Evolutionary conservation across 257 asterid species (phyloP), one percentile per base, ranked within the genome.

Genomic region (Datura wrightii): DNA sequence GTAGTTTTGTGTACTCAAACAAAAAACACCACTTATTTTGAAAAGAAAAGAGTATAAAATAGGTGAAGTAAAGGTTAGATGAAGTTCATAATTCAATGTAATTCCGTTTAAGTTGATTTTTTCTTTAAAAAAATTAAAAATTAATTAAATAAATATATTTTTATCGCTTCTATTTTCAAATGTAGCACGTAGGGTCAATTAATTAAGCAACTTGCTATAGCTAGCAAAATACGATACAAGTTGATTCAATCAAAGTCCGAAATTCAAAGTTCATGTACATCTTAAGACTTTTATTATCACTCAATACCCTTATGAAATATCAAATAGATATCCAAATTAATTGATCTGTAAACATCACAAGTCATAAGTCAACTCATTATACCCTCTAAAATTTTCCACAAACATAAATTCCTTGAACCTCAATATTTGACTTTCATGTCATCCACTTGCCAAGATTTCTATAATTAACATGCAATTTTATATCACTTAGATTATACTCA

Each of bases 351-450:
- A 42, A 41, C 55, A 70, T 36, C 36, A 8, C 52, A 18, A 42
- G 79, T 42, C 55, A 70, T 2, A 4, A 42, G 79, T 70, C 79
- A 70, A 42, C 55, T 9, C 55, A 70, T 41, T 41, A 71, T 5
- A n/a, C n/a, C 58, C 58, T 10, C 1, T 13, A 74, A 48, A 1
- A 19, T 0, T 48, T 19, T 48, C 19, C 42, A 74, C 59, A 48
- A 48, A 24, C 4, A 14, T 24, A 24, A 74, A 24, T 74, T 48
- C 81, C 44, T 24, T 48, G 60, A 48, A 48, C 81, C 42, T 74
- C 44, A 74, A 48, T 74, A 74, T 74, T 11, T 74, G 81, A 74
- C 60, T 48, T 74, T 48, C 81, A 48, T 13, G 81, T 74, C 13
- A 74, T 14, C 24, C 6, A 19, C 80, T 74, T 48, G 80, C 11